Percentiles rank a stretch among this genome's conserved stretches.
phyloP scores from a whole-genome alignment of 2,329 filamentous ascomycete species.

The Neofusicoccum kwambonambiense region DNA sequence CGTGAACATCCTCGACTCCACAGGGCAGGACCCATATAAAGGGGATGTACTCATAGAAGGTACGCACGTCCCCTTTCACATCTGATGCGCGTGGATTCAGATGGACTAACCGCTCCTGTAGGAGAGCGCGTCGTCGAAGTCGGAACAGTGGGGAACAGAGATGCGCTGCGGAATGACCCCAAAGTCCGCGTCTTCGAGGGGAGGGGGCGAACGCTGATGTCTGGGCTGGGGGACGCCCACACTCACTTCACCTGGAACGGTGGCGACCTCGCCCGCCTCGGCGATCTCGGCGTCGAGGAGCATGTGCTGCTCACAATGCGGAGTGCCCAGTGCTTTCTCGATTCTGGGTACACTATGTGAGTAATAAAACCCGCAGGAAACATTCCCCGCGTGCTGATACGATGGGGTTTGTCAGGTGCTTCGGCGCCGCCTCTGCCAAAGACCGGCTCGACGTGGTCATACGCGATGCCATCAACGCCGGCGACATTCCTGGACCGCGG shows the following conservation, averaged over 20 bases:
- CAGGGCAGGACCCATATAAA: constrained; percentile 36
- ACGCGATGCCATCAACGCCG: constrained; percentile 50
- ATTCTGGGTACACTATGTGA: constrained; percentile 31
- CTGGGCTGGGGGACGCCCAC: constrained; percentile 51
- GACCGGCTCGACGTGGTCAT: constrained; percentile 48
- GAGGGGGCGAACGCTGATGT: constrained; percentile 48
- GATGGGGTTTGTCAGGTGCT: constrained; percentile 34
- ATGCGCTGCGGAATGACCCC: constrained; percentile 25
- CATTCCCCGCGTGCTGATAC: no score
- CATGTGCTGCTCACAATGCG: constrained; percentile 47
- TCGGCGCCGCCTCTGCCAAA: constrained; percentile 49
- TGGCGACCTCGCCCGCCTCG: constrained; percentile 43
- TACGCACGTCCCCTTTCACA: constrained; percentile 22
- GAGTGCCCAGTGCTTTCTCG: constrained; percentile 46
- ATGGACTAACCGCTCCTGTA: neutral
- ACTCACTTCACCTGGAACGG: constrained; percentile 52
- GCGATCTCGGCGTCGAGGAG: constrained; percentile 47
- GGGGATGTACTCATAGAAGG: constrained; percentile 44
- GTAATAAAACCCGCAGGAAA: no score
- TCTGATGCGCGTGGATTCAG: neutral
- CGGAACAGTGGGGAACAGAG: constrained; percentile 33
- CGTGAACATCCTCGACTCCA: constrained; percentile 43
- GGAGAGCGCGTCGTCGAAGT: constrained; percentile 37
- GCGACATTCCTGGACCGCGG: constrained; percentile 48
- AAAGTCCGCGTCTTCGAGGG: constrained; percentile 41